phyloP scores from a whole-genome alignment of 202 grass and related monocot species.

The Digitaria exilis region DNA sequence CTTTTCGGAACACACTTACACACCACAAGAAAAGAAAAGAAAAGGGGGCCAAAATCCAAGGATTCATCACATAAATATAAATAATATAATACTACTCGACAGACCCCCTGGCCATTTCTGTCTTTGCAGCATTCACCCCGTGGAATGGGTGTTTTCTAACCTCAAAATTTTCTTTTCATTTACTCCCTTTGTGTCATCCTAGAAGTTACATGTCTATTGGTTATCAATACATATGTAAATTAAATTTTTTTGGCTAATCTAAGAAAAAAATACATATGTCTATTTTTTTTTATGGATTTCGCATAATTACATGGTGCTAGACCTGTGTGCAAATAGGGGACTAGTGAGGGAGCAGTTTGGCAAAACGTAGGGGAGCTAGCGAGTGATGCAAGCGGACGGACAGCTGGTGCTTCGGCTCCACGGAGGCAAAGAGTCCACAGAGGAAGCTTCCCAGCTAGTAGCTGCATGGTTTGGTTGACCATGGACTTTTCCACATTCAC shows the following conservation, averaged over 20 bases:
- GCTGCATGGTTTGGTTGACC: not conserved
- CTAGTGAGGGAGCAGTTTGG: not conserved
- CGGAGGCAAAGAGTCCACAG: too few species aligned
- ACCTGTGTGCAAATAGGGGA: not conserved
- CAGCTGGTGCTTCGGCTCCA: not conserved
- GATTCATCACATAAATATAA: not conserved
- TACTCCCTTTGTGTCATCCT: too few species aligned
- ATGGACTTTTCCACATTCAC: not conserved
- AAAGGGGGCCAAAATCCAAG: constrained; percentile 11
- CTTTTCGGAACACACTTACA: not conserved
- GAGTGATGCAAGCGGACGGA: too few species aligned
- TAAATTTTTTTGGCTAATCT: too few species aligned
- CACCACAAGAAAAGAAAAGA: too few species aligned
- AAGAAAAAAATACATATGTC: too few species aligned
- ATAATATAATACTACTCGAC: not conserved
- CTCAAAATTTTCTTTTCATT: too few species aligned
- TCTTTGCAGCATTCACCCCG: not conserved
- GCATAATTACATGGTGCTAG: not conserved
- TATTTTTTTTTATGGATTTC: too few species aligned
- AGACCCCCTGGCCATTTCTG: not conserved
- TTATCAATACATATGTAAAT: too few species aligned
- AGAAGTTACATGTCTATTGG: too few species aligned
- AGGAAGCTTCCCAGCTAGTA: not conserved
- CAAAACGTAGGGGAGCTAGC: not conserved
- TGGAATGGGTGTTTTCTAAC: not conserved